These are phyloP conservation scores for Periconia macrospinosa DNA, from an alignment of 2,329 filamentous ascomycete species.

Conservation along the genomic window DNA sequence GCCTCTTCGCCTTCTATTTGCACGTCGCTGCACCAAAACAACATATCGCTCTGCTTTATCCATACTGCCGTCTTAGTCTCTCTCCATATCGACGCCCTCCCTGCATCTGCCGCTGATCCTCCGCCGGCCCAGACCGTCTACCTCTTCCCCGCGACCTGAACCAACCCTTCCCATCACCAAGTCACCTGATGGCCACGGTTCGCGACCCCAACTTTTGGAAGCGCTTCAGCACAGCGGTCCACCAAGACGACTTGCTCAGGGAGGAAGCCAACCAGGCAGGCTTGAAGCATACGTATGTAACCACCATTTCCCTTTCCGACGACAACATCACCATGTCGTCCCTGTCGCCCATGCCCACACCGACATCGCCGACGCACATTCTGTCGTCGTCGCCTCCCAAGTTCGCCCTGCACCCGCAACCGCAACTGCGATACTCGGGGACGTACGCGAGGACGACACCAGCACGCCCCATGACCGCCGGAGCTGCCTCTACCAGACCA, in stretches of 20 bases:
- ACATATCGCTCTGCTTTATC: background rate
- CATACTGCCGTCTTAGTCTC: background rate
- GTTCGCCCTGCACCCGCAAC: background rate
- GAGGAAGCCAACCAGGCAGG: conserved; percentile 18
- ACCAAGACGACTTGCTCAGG: conserved; percentile 54
- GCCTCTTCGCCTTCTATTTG: no score
- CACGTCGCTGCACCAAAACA: no score
- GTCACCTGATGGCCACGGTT: conserved; percentile 51
- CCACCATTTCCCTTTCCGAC: conserved; percentile 15
- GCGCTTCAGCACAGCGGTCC: conserved; percentile 61
- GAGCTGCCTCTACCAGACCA: background rate
- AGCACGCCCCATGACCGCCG: background rate
- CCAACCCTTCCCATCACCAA: background rate
- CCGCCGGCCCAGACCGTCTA: background rate
- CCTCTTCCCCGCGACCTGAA: background rate
- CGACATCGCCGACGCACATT: conserved; percentile 19
- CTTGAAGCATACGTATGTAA: conserved; percentile 45
- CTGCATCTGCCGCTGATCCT: background rate
- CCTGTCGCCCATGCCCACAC: conserved; percentile 16
- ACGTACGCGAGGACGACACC: no score
- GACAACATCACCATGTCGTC: background rate
- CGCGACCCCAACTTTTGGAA: conserved; percentile 63
- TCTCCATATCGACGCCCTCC: background rate
- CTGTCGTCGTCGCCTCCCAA: background rate
- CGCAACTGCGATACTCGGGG: background rate